Base-by-base conservation (phyloP, 176 grass and related monocot species). In the Triticum timopheevii region DNA sequence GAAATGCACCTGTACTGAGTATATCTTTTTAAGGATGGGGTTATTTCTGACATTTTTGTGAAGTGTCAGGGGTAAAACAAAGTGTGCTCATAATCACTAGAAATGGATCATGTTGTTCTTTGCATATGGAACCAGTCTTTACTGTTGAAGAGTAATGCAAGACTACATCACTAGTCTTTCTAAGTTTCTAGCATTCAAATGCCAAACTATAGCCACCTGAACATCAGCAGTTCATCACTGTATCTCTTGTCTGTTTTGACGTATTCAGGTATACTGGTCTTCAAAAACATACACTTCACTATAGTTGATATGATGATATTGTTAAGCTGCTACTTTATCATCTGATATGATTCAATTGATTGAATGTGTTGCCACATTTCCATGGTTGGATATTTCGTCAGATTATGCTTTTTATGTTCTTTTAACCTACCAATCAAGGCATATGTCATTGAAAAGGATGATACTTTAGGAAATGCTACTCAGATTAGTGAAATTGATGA, bases 1-100 rank as follows among this genome's bases (percentile, higher is more conserved):
- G 50, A 70, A 30, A 16, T 24, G 22, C 16, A 27, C 27, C 25
- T 69, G 38, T 86, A 40, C 24, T 39, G 34, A 45, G 45, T 58
- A 25, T 58, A 62, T 23, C 22, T 36, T 83, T 58, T 47, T 6
- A 35, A 62, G 8, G 35, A 59, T 75, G 34, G 8, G 3, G 1
- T 73, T 84, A 66, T 54, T 52, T 65, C 39, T 85, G 42, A 50
- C 54, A 72, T 31, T 66, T 58, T 67, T n/a, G 8, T 25, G 23
- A 39, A 89, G 17, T 76, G 9, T 4, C 35, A 69, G 35, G 61
- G 13, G 0, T 59, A 27, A 34, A 85, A 54, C 13, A 33, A 85
- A 89, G 61, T 20, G 59, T 76, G 8, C 44, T 15, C 20, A 44
- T 64, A 44, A 23, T 84, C 49, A 40, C 16, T 80, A 73, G 61